Percentiles rank a stretch among this genome's conserved stretches.
These are phyloP conservation scores for Lepidium didymum DNA, from an alignment of 345 rosid genomes.

Conservation along the genomic window DNA sequence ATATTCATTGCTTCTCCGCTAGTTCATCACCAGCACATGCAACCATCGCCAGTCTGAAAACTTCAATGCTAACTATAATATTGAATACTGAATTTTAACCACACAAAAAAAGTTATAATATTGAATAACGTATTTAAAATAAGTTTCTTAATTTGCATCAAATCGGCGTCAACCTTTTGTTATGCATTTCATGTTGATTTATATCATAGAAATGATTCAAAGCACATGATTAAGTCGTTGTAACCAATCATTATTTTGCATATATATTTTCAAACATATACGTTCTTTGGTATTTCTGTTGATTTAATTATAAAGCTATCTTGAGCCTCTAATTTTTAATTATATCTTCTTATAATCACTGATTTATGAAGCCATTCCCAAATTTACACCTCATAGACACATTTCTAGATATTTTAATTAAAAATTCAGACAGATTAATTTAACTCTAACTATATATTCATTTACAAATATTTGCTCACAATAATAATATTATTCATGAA, in stretches of 20 bases:
- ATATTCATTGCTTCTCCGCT: conserved; percentile 27
- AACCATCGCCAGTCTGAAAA: conserved; percentile 19
- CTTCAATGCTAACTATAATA: conserved; percentile 3
- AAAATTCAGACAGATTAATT: background rate
- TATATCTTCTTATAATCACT: background rate
- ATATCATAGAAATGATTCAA: background rate
- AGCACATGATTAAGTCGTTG: conserved; percentile 12
- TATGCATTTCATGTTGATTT: background rate
- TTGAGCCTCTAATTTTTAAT: background rate
- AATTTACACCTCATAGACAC: background rate
- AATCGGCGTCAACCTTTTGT: conserved; percentile 23
- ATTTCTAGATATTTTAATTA: background rate
- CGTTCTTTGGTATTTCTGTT: background rate
- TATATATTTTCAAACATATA: background rate
- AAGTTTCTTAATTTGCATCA: background rate
- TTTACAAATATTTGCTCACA: background rate
- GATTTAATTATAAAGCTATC: background rate
- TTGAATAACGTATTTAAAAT: background rate
- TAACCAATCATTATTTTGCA: conserved; percentile 18
- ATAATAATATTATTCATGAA: no score
- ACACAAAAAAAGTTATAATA: background rate
- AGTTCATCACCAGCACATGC: conserved; percentile 29
- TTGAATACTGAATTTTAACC: background rate
- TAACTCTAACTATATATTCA: no score
- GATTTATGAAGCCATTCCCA: background rate